Evolutionary conservation across 768 basidiomycete genomes (phyloP), one percentile per base, ranked within the genome.

Genomic region (Calocera viscosa): DNA sequence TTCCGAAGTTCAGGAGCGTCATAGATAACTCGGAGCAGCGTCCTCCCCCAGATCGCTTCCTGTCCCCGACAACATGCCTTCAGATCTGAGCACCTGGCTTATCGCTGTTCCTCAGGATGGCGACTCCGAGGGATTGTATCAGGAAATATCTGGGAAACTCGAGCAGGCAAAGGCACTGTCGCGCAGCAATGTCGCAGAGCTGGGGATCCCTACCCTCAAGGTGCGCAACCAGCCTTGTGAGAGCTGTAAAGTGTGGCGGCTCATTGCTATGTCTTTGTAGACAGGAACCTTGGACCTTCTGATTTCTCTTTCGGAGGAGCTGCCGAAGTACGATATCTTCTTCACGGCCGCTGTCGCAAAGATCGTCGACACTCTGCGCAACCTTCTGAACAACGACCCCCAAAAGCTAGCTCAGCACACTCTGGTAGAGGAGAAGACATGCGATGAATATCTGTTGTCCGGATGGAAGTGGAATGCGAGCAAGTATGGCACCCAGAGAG

Each of bases 81-180:
- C 92, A 74, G 94, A 96, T 81, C 88, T 94, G 76, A 89, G 90
- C 70, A 94, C 92, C 71, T 97, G 94, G 94, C 79, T 97, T 70
- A 81, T 96, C 68, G 82, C 93, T 47, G 85, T 91, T 1, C 94
- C 94, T 14, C 83, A 86, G 70, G 87, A 92, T 75, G 91, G 90
- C 22, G 91, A 96, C 72, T 82, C 91, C 0, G 89, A 90, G 68
- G 86, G 86, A 5, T 77, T 90, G 33, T 76, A 82, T 60, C 85
- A 87, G 70, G 88, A 90, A 69, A 73, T 91, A 19, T 72, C 80
- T 11, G 75, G 84, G 24, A 90, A 89, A 74, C 80, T 93, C 39
- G 72, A 76, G 11, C 82, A 83, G 67, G 81, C 84, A 17, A 86
- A 83, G 75, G 75, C 82, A 2, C 76, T 77, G 64, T 73, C 75